Base-by-base conservation (phyloP, 352 stramenopile genomes). In the Globisporangium spiculum region DNA sequence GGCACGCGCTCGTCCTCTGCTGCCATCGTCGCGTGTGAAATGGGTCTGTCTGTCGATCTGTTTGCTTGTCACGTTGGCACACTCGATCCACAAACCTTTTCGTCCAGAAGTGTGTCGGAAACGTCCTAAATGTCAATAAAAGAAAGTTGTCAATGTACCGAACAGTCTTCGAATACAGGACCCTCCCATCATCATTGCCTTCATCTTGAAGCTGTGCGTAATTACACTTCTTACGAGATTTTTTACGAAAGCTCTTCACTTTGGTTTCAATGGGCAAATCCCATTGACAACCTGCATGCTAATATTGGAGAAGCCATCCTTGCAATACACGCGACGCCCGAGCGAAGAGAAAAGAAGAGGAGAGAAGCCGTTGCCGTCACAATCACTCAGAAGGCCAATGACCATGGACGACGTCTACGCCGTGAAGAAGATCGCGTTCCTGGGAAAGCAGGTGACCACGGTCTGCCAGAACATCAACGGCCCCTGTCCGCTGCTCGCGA, bases 381-480 rank as follows among this genome's bases (percentile, higher is more conserved):
- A 16, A 44, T 48, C 22, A 60, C 34, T 53, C 18, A 32, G 30
- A 32, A 7, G 22, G 3, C 14, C 24, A 59, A 32, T 60, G 55
- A 60, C 6, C 20, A 85, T 85, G 77, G 80, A 89, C 63, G 80
- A 88, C 71, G 73, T 79, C 48, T 97, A 91, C 74, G 83, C 88
- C 50, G 73, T 97, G 38, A 97, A 97, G 75, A 69, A 79, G 61
- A 78, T 75, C 30, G 54, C 77, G 30, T 97, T 97, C 75, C 82
- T 97, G 48, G 81, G 88, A 9, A 91, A 91, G 32, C 60, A 72
- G 30, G 80, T 97, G 65, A 65, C 69, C 10, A 98, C 98, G 69
- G 81, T 99, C 18, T 96, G 97, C 63, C 98, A 99, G 81, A 99
- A 99, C 79, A 83, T 97, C 74, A 99, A 99, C 80, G 98, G 98